Conservation (phyloP, 805 yeast species). For the Wickerhamiella hasegawae region DNA sequence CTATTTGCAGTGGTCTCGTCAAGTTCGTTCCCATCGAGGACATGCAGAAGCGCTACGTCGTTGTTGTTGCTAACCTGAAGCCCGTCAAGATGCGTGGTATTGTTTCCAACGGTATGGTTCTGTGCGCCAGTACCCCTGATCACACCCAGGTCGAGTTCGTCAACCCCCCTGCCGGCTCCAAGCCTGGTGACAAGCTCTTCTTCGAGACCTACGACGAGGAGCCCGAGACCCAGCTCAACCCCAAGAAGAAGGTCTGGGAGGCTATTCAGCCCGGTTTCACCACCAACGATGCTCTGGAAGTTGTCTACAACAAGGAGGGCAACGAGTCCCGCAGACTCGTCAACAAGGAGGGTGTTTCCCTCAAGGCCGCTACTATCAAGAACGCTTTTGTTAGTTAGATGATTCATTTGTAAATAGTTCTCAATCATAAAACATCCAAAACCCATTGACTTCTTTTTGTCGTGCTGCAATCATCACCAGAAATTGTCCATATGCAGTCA, state of each 20-base stretch:
- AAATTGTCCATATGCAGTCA: neutral
- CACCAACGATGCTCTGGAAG: constrained; percentile 61
- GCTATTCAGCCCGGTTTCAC: constrained; percentile 81
- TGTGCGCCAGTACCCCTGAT: constrained; percentile 56
- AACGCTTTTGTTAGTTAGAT: constrained; percentile 63
- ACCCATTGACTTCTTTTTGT: too few species aligned
- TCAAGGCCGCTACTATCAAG: constrained; percentile 56
- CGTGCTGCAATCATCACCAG: too few species aligned
- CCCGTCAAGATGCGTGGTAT: constrained; percentile 98
- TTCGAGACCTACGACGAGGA: constrained; percentile 80
- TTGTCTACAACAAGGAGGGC: constrained; percentile 63
- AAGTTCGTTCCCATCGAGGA: constrained; percentile 79
- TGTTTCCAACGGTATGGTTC: constrained; percentile 89
- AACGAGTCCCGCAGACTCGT: constrained; percentile 58
- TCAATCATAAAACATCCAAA: too few species aligned
- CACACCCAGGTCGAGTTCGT: constrained; percentile 72
- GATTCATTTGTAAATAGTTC: neutral
- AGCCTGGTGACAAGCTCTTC: constrained; percentile 93
- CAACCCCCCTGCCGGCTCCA: constrained; percentile 82
- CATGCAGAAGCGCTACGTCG: constrained; percentile 86
- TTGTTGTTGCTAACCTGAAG: constrained; percentile 87
- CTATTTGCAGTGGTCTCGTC: constrained; percentile 94
- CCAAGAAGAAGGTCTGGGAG: constrained; percentile 98
- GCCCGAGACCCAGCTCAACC: constrained; percentile 86
- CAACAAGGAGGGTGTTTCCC: constrained; percentile 61